Percentiles rank a stretch among this genome's conserved stretches.
Conservation (phyloP, 768 basidiomycete genomes). For the Termitomyces titanicus region DNA sequence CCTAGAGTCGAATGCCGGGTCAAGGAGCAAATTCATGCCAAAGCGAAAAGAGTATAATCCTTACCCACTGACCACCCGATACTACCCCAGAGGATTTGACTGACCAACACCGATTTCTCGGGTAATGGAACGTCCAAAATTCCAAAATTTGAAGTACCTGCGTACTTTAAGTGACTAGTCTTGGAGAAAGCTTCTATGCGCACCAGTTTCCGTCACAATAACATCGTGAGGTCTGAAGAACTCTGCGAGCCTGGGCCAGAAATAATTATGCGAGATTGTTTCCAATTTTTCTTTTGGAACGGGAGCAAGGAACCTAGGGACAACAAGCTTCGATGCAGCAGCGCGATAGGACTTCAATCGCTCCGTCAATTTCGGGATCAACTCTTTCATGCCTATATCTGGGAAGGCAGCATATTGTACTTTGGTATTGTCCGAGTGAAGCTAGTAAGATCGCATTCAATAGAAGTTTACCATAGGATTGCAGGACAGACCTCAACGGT, state of each 20-base stretch:
- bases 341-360: constrained; percentile 41
- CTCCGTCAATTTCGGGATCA: constrained; percentile 69
- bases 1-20: constrained; percentile 26
- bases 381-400: constrained; percentile 69
- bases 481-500: constrained; percentile 55
- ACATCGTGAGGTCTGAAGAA: constrained; percentile 76
- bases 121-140: constrained; percentile 81
- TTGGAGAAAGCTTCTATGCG: neutral
- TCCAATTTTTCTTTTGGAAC: constrained; percentile 49
- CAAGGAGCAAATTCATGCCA: neutral
- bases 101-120: constrained; percentile 56
- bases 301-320: constrained; percentile 40
- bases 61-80: constrained; percentile 87
- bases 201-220: constrained; percentile 85
- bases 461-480: neutral
- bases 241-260: constrained; percentile 76
- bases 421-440: constrained; percentile 72
- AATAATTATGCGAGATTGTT: constrained; percentile 70
- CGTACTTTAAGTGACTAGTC: neutral
- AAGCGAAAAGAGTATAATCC: constrained; percentile 8
- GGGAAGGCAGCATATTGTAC: constrained; percentile 63
- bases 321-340: constrained; percentile 37
- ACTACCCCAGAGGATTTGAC: constrained; percentile 86
- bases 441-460: constrained; percentile 31
- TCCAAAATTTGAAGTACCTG: constrained; percentile 81